Evolutionary conservation across 257 asterid species (phyloP).

Genomic region (Asclepias syriaca): DNA sequence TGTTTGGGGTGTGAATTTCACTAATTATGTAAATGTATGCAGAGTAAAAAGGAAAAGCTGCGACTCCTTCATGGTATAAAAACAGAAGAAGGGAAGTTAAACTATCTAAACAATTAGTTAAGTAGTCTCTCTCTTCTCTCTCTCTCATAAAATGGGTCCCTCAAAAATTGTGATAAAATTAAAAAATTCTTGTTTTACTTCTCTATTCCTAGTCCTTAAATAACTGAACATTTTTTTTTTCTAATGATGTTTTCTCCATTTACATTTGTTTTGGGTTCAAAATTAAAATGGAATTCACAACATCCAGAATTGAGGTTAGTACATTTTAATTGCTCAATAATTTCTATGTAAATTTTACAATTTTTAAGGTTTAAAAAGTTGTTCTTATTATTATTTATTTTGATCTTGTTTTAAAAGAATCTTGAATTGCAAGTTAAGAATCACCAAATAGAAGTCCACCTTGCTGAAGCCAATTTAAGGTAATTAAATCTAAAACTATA

Average conservation of each 20-base stretch:
- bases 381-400: not conserved
- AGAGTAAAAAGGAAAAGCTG: no score
- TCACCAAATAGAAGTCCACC: slow-evolving; percentile 31
- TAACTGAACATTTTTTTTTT: not conserved
- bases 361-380: not conserved
- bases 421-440: slow-evolving; percentile 47
- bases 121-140: no score
- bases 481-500: slow-evolving; percentile 11
- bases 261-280: not conserved
- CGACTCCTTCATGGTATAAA: no score
- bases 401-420: slow-evolving; percentile 23
- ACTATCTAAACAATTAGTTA: no score
- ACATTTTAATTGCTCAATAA: not conserved
- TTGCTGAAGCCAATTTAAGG: slow-evolving; percentile 48
- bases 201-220: no score
- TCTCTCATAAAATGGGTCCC: no score
- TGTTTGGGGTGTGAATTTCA: no score
- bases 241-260: not conserved
- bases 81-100: no score
- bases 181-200: no score
- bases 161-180: no score
- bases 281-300: not conserved
- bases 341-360: not conserved
- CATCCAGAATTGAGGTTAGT: slow-evolving; percentile 7
- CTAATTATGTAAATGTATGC: no score